Evolutionary conservation across 257 asterid genomes (phyloP), one percentile per base, ranked within the genome.

Genomic region (Capsicum baccatum): DNA sequence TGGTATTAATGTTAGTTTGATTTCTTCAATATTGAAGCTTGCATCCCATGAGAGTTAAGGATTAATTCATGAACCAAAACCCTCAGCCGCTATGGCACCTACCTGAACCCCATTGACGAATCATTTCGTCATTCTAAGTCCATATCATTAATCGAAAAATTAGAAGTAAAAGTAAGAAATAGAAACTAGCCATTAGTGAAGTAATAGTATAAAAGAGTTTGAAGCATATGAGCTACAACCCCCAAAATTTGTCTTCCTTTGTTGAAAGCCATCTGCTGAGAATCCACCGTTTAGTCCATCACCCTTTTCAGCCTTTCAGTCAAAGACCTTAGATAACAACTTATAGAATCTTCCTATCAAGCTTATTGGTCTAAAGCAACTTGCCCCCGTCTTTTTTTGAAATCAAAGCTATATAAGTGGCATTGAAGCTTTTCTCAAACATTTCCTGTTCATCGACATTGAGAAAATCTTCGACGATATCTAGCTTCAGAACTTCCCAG

Each of bases 11-110:
- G 42, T 48, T 73, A 11, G 59, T 21, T 10, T 73, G 9, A 10
- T 73, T 21, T 73, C 39, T 14, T 21, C 14, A 14, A 63, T 63
- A 63, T 63, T 63, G 69, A 21, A 63, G 14, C 21, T 60, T 7
- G 67, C 67, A n/a, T 60, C 67, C 35, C 67, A n/a, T 6, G 48
- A 44, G 52, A 68, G 76, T 68, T 42, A 39, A 68, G 54, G 76
- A 37, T 68, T 15, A 68, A 62, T 62, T 4, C 15, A 62, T 19
- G 69, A 21, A 37, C 69, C 39, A 35, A 21, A n/a, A n/a, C n/a
- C 67, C 67, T 60, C n/a, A 60, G 67, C 14, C 67, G 9, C 8
- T 26, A n/a, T 60, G 67, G 67, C 67, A 60, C 67, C 67, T 60
- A 21, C 67, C 67, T 26, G 67, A 59, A 17, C 12, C 2, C 13